phyloP scores from a whole-genome alignment of 345 rosid species.

The Alliaria petiolata region DNA sequence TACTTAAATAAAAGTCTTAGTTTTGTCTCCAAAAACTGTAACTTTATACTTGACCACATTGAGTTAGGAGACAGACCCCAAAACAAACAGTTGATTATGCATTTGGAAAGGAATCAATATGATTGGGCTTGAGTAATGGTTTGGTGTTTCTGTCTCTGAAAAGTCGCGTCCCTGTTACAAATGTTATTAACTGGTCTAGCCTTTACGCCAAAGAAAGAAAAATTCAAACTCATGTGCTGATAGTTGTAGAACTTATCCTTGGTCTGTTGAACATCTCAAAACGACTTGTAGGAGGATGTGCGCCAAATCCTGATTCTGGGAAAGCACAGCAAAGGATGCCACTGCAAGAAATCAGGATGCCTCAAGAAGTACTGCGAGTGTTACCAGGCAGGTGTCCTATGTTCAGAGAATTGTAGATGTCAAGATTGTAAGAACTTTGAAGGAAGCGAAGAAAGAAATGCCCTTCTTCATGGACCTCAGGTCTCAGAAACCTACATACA shows the following conservation, averaged over 20 bases:
- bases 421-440: conserved; percentile 78
- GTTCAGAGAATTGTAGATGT: conserved; percentile 88
- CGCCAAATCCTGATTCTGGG: conserved; percentile 44
- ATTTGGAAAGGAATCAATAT: not conserved
- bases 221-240: not conserved
- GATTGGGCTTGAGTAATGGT: not conserved
- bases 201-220: not conserved
- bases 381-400: conserved; percentile 71
- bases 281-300: conserved; percentile 47
- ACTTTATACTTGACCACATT: not conserved
- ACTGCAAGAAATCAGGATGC: conserved; percentile 87
- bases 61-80: not conserved
- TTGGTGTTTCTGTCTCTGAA: not conserved
- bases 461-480: conserved; percentile 46
- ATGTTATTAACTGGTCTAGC: not conserved
- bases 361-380: conserved; percentile 95
- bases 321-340: conserved; percentile 88
- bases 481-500: conserved; percentile 42
- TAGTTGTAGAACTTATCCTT: not conserved
- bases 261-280: not conserved
- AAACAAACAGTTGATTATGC: not conserved
- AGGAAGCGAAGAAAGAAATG: conserved; percentile 64
- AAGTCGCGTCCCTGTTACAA: not conserved
- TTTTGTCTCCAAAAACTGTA: not conserved
- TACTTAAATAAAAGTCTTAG: not conserved